Base-by-base conservation (phyloP, 2,329 filamentous ascomycete genomes). In the Cephalotrichum gorgonifer region DNA sequence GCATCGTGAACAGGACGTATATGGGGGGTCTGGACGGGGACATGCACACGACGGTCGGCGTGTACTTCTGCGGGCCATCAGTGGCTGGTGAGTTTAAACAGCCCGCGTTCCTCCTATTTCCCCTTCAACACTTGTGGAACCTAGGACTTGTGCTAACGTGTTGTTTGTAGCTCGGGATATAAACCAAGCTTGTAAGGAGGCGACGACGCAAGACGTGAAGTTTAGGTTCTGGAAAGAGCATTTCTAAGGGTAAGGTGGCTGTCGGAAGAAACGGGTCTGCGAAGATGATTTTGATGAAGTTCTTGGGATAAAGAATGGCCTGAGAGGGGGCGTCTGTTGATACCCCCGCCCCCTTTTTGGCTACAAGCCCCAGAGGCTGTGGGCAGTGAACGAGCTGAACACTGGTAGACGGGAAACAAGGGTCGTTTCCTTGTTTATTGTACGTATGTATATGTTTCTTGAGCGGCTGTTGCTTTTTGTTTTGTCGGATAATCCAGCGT, bases 191-290 rank as follows among this genome's bases (percentile, higher is more conserved):
- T 86, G 88, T 55, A 86, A 85, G 60, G 65, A 73, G 48, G 85
- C 85, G 14, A 86, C 81, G 11, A 81, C 78, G 30, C 79, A 78
- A 53, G 86, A 95, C 56, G 88, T 98, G 49, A 80, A 83, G 60
- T 98, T 97, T 72, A 86, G 88, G 59, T 98, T 98, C 74, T 98
- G 93, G 93, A 98, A 98, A 73, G 93, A 98, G 69, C 91, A 98
- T 62, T 84, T 84, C 63, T 84, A 75, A 60, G 28, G 12, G 12
- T 4, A 31, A 12, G 30, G 11, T 20, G 15, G 17, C n/a, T 4
- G 11, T 22, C 17, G 35, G 35, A 22, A 39, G 17, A 39, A 11
- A 20, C 7, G 6, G 35, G 35, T 39, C 35, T 22, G n/a, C 22
- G n/a, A 22, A 11, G 35, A 6, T 17, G n/a, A 39, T 4, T 22